phyloP scores from a whole-genome alignment of 768 basidiomycete species.

The Boletus edulis region DNA sequence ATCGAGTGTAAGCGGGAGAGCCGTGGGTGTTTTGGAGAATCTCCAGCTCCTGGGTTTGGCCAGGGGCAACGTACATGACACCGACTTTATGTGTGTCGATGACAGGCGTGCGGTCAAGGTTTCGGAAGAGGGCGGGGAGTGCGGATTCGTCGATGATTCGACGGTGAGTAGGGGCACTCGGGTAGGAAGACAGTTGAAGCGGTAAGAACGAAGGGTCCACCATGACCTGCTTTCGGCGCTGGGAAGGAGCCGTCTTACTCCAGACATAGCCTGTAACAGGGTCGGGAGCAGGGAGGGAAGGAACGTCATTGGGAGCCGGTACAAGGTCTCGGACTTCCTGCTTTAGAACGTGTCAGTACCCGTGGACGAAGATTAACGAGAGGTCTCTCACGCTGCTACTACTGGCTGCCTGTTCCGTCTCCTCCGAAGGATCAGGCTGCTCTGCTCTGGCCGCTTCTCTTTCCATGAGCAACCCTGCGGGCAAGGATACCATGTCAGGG shows the following conservation, averaged over 20 bases:
- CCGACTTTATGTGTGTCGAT: slow-evolving; percentile 98
- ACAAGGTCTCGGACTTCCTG: slow-evolving; percentile 24
- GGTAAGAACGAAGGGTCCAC: slow-evolving; percentile 85
- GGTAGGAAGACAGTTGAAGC: slow-evolving; percentile 81
- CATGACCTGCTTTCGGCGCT: slow-evolving; percentile 80
- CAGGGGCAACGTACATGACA: slow-evolving; percentile 92
- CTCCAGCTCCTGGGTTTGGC: slow-evolving; percentile 79
- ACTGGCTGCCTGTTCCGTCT: slow-evolving; percentile 2
- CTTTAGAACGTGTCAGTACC: slow-evolving; percentile 5
- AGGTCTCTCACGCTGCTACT: slow-evolving; percentile 8
- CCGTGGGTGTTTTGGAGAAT: slow-evolving; percentile 90
- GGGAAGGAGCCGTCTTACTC: slow-evolving; percentile 83
- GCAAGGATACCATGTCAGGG: slow-evolving; percentile 70
- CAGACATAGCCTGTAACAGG: slow-evolving; percentile 86
- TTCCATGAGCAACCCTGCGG: slow-evolving; percentile 73
- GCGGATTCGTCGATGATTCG: slow-evolving; percentile 53
- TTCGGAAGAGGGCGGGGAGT: slow-evolving; percentile 57
- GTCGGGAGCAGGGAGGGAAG: slow-evolving; percentile 50
- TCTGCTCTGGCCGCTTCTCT: slow-evolving; percentile 41
- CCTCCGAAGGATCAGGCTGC: slow-evolving; percentile 27
- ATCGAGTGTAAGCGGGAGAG: slow-evolving; percentile 91
- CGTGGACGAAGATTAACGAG: neutral
- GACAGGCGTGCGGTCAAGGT: slow-evolving; percentile 83
- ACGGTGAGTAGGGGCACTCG: slow-evolving; percentile 38
- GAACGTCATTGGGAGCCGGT: neutral